phyloP scores from a whole-genome alignment of 2,329 filamentous ascomycete genomes.

The Harringtonia lauricola region DNA sequence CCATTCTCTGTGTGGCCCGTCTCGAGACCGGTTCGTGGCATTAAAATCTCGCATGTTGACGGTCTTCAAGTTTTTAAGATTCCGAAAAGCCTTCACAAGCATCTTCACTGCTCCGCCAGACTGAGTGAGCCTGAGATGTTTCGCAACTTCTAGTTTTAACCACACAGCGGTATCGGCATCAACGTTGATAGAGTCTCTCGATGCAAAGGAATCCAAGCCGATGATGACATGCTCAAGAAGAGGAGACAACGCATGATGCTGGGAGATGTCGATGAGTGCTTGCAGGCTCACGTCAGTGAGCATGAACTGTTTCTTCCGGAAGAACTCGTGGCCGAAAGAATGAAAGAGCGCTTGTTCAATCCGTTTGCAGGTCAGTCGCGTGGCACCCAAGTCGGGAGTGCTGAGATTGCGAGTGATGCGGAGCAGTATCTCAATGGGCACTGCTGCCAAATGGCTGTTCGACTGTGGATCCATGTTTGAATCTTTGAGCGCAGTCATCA shows the following conservation, averaged over 20 bases:
- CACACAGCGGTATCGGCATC: neutral
- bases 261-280: slow-evolving; percentile 40
- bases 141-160: neutral
- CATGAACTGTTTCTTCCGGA: slow-evolving; percentile 57
- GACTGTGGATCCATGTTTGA: neutral
- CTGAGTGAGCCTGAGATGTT: slow-evolving; percentile 22
- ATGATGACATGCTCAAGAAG: slow-evolving; percentile 38
- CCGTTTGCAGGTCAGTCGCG: slow-evolving; percentile 44
- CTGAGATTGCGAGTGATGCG: slow-evolving; percentile 40
- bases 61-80: slow-evolving; percentile 41
- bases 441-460: slow-evolving; percentile 9
- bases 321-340: slow-evolving; percentile 51
- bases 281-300: slow-evolving; percentile 44
- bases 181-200: fast-evolving
- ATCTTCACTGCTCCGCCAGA: slow-evolving; percentile 39
- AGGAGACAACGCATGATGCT: slow-evolving; percentile 26
- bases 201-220: slow-evolving; percentile 25
- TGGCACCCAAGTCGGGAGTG: slow-evolving; percentile 40
- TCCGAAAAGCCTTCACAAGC: slow-evolving; percentile 43
- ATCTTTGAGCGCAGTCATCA: too few species aligned
- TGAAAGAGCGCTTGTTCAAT: slow-evolving; percentile 43
- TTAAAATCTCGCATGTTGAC: slow-evolving; percentile 50
- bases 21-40: slow-evolving; percentile 35
- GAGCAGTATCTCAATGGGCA: slow-evolving; percentile 49
- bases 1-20: slow-evolving; percentile 33